Conservation (phyloP, 129 eudicot genomes). For the Centaurea solstitialis region DNA sequence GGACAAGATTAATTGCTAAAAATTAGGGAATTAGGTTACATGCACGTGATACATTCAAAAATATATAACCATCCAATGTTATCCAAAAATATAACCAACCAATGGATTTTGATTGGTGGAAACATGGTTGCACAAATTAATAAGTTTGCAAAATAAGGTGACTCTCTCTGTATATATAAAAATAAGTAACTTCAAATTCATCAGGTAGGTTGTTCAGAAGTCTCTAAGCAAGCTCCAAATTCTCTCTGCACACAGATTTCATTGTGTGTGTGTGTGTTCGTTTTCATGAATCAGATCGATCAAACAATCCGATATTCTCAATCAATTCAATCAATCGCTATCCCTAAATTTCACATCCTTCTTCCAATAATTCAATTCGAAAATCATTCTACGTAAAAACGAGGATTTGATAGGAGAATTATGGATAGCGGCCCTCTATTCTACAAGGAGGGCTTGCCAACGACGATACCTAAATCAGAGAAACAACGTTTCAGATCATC, state of each 20-base stretch:
- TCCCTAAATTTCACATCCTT: background rate
- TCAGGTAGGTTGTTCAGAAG: too few relatives aligned
- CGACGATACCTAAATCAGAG: slow-evolving; percentile 40
- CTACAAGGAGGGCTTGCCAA: slow-evolving; percentile 41
- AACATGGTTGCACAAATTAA: too few relatives aligned
- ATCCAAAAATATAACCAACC: too few relatives aligned
- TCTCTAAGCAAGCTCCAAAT: slow-evolving; percentile 1
- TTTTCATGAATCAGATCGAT: background rate
- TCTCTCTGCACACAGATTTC: slow-evolving; percentile 1
- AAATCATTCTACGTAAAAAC: background rate
- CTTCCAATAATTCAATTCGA: slow-evolving; percentile 1
- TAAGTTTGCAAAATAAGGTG: too few relatives aligned
- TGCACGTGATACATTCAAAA: too few relatives aligned
- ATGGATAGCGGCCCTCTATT: slow-evolving; percentile 47
- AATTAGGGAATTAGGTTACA: too few relatives aligned
- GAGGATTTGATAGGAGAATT: slow-evolving; percentile 9
- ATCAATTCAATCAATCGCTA: slow-evolving; percentile 4
- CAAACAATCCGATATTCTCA: background rate
- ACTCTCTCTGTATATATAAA: too few relatives aligned
- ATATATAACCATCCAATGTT: too few relatives aligned
- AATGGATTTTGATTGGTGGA: too few relatives aligned
- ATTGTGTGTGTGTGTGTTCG: background rate
- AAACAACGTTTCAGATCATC: slow-evolving; percentile 37
- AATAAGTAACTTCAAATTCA: too few relatives aligned
- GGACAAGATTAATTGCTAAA: too few relatives aligned